phyloP scores from a whole-genome alignment of 768 basidiomycete genomes.

The Dentipellis sp. region DNA sequence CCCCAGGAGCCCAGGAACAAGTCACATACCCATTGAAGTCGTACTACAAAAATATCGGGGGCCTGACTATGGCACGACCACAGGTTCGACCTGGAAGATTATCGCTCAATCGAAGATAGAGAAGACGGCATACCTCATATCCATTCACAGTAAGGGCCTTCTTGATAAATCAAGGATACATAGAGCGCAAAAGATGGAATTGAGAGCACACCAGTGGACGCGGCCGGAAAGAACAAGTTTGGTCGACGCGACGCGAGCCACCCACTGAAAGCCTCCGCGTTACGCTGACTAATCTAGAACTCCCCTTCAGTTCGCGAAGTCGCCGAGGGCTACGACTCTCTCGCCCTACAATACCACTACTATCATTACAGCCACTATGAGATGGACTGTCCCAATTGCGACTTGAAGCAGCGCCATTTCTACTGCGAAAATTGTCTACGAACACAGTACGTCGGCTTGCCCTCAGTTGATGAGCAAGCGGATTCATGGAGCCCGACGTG shows the following conservation, averaged over 20 bases:
- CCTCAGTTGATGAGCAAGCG: neutral
- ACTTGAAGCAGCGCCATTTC: constrained; percentile 14
- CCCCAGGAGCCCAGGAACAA: no score
- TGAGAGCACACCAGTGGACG: neutral
- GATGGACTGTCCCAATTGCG: constrained; percentile 16
- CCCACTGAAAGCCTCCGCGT: no score
- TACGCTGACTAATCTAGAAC: neutral
- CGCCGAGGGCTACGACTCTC: neutral
- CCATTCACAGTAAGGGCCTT: no score
- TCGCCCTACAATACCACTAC: neutral
- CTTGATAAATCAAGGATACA: no score
- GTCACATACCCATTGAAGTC: no score
- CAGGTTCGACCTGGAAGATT: no score
- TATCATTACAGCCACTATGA: constrained; percentile 8
- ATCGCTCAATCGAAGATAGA: no score
- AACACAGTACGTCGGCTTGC: constrained; percentile 10
- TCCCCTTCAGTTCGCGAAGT: neutral
- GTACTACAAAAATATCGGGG: no score
- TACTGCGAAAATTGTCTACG: constrained; percentile 15
- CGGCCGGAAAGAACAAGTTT: neutral
- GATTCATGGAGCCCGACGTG: neutral
- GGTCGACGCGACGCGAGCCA: neutral
- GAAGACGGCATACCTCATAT: no score
- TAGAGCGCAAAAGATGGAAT: neutral
- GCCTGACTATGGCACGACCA: no score